These are phyloP conservation scores for Cryphonectria parasitica DNA, from an alignment of 2,329 filamentous ascomycete species.

Conservation along the genomic window DNA sequence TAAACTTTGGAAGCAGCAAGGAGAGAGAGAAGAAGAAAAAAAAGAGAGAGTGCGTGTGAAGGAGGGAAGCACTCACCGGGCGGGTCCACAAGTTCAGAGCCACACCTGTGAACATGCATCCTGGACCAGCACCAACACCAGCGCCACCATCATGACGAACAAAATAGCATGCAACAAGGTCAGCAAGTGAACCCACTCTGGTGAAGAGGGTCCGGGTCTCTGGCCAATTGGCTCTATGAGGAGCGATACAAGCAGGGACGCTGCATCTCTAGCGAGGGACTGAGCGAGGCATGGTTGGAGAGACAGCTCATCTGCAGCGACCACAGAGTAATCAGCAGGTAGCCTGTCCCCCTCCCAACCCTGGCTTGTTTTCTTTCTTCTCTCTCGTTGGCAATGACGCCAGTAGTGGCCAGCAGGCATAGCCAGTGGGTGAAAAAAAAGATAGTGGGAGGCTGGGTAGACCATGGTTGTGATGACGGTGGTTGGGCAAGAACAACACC, in stretches of 20 bases:
- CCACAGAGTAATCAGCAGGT: slow-evolving; percentile 10
- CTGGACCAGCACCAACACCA: slow-evolving; percentile 25
- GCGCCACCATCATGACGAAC: slow-evolving; percentile 27
- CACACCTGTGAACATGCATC: slow-evolving; percentile 33
- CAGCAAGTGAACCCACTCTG: slow-evolving; percentile 22
- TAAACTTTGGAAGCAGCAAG: not conserved
- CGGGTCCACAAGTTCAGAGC: slow-evolving; percentile 32
- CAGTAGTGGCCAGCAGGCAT: not conserved
- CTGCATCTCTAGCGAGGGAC: slow-evolving; percentile 23
- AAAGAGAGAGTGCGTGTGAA: not conserved
- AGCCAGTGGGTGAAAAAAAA: not conserved
- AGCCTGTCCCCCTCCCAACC: slow-evolving; percentile 1
- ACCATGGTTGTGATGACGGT: slow-evolving; percentile 20
- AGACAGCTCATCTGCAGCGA: slow-evolving; percentile 19
- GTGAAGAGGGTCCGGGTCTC: not conserved
- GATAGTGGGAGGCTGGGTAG: slow-evolving; percentile 25
- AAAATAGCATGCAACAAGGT: slow-evolving; percentile 7
- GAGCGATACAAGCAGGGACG: slow-evolving; percentile 22
- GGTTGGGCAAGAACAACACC: slow-evolving; percentile 28
- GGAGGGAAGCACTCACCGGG: slow-evolving; percentile 31
- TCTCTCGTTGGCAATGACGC: slow-evolving; percentile 7
- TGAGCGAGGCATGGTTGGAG: slow-evolving; percentile 25
- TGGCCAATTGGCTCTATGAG: slow-evolving; percentile 26
- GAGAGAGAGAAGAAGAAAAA: not conserved
- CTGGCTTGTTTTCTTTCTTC: not conserved